Evolutionary conservation across 768 basidiomycete species (phyloP), one percentile per base, ranked within the genome.

Genomic region (Tubosaeta brunneosetosa): DNA sequence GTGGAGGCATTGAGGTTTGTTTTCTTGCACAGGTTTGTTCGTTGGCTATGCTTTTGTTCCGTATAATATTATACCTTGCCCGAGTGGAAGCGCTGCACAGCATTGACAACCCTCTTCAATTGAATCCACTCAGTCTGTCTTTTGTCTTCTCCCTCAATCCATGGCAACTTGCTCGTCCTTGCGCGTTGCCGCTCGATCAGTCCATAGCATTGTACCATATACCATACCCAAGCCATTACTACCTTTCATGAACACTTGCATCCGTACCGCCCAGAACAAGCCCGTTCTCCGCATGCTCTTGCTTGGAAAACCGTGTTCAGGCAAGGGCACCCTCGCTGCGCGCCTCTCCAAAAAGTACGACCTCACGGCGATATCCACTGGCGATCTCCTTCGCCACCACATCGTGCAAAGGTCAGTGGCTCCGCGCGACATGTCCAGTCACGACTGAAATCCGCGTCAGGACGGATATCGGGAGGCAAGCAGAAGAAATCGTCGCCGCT

Each of bases 321-420:
- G 87, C 48, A 89, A 94, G 72, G 92, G 92, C 32, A 94, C 92
- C 6, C 75, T 93, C 42, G 77, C 87, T 8, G 74, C 79, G 6
- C 78, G 84, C 34, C 78, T 94, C 32, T 80, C 86, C 49, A 76
- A 82, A 56, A 86, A 86, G 62, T 92, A 88, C 66, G 82, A 86
- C 57, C 78, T 94, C 37, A 60, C 82, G 14, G 79, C 83, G 26
- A 71, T 94, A 52, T 91, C 88, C 3, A 89, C 90, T 3, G 92
- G 91, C 17, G 91, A 95, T 68, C 72, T 94, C 19, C 72, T 94
- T 57, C 77, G 93, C 55, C 84, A 85, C 53, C 88, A 95, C 58
- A 93, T 95, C 59, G 72, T 77, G 13, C 81, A 87, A 59, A 69
- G 76, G 78, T 82, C 46, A 26, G 77, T 63, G 14, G 1, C 19